Evolutionary conservation across 768 basidiomycete genomes (phyloP), one percentile per base, ranked within the genome.

Genomic region (Russula earlei): DNA sequence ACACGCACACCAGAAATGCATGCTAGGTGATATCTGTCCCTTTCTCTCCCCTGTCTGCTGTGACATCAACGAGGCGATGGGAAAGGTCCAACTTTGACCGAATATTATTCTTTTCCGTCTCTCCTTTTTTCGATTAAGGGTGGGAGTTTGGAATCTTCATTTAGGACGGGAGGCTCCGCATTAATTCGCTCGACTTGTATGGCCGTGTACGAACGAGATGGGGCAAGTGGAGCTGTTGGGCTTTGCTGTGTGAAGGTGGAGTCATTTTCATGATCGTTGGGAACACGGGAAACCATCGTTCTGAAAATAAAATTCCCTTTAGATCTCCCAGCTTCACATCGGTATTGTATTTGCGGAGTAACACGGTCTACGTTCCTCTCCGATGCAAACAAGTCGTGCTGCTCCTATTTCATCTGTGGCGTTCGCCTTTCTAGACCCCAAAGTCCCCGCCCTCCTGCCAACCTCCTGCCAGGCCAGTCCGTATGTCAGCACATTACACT

Each of bases 311-410:
- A 31, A 17, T 33, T 50, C 34, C 31, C 34, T 49, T 45, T 37
- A 45, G 6, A 31, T 14, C 19, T 51, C 49, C 38, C 55, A 10
- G 56, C 31, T 41, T 52, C 56, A 42, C 51, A 52, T 57, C 56
- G 45, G 37, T 34, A 40, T 40, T 27, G 29, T n/a, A 12, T 37
- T 33, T 25, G 17, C 43, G 31, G 47, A 48, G 38, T 25, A 48
- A 41, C 29, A 19, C 2, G 2, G 5, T 9, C 19, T 42, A 22
- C 2, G 19, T 12, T 53, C 25, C 5, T 54, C 45, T 33, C 29
- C 38, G 10, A 36, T 31, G 17, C 20, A 24, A n/a, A 31, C 38
- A 34, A 27, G 37, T 17, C 10, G 20, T 19, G 43, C 24, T 10
- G 5, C 37, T 52, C 31, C 50, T 40, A 52, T 52, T 40, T 50